A percentile compares a stretch with the other conserved stretches of the same genome.
Conservation (phyloP, 2,329 filamentous ascomycete genomes). For the Colletotrichum limetticola region DNA sequence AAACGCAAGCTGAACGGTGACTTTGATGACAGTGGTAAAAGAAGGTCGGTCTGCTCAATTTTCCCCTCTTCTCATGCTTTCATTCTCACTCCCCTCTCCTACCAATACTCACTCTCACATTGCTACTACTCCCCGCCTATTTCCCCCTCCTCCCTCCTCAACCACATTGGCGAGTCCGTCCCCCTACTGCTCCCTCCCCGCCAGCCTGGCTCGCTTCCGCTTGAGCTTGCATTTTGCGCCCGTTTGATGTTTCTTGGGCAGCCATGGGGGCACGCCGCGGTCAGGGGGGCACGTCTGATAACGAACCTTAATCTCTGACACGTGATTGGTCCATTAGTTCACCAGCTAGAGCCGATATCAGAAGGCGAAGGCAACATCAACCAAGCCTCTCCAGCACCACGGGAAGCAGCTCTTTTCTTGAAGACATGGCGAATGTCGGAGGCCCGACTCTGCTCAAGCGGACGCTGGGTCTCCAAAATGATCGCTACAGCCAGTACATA, state of each 20-base stretch:
- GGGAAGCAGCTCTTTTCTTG: constrained; percentile 71
- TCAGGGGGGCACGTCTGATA: constrained; percentile 29
- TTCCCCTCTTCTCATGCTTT: constrained; percentile 3
- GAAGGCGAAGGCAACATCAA: constrained; percentile 63
- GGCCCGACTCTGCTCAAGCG: constrained; percentile 74
- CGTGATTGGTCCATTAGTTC: constrained; percentile 65
- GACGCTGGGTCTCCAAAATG: constrained; percentile 79
- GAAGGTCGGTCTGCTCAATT: constrained; percentile 68
- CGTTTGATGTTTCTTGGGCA: constrained; percentile 19
- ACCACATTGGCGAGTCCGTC: background rate
- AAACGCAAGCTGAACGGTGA: constrained; percentile 82
- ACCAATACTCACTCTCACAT: background rate
- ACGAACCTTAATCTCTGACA: constrained; percentile 52
- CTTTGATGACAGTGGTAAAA: constrained; percentile 70
- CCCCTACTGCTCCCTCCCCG: background rate
- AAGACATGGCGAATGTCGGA: constrained; percentile 78
- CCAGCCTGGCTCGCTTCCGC: background rate
- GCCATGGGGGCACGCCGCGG: constrained; percentile 20
- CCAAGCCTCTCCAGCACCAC: constrained; percentile 71
- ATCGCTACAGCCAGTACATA: constrained; percentile 85
- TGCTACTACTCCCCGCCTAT: background rate
- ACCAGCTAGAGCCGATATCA: constrained; percentile 65
- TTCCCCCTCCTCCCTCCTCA: background rate
- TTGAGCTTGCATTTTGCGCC: constrained; percentile 28
- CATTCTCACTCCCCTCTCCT: background rate